These are phyloP conservation scores for Tetracladium marchalianum DNA, from an alignment of 495 filamentous ascomycete species.

Conservation along the genomic window DNA sequence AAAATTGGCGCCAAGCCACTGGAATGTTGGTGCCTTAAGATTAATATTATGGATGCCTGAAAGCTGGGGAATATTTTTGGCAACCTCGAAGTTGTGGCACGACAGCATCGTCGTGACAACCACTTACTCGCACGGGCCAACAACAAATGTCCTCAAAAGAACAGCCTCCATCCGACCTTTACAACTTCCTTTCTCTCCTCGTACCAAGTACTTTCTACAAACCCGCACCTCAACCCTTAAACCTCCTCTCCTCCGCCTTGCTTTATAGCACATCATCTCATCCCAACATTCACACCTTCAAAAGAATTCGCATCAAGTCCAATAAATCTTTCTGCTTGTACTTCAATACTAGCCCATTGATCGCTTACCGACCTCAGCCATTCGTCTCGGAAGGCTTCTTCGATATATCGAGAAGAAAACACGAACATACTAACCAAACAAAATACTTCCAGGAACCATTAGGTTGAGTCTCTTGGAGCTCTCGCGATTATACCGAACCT, in stretches of 20 bases:
- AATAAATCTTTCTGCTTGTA: slow-evolving; percentile 37
- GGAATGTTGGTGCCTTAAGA: too few species aligned
- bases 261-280: slow-evolving; percentile 11
- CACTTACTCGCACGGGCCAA: not conserved
- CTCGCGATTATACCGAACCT: slow-evolving; percentile 37
- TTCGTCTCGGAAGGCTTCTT: slow-evolving; percentile 25
- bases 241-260: slow-evolving; percentile 2
- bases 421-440: slow-evolving; percentile 40
- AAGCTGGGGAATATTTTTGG: not conserved
- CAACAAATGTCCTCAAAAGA: slow-evolving; percentile 5
- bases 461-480: slow-evolving; percentile 55
- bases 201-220: slow-evolving; percentile 16
- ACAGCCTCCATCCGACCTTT: not conserved
- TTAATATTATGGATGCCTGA: too few species aligned
- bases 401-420: slow-evolving; percentile 38
- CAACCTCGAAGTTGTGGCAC: not conserved
- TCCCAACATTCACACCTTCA: slow-evolving; percentile 31
- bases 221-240: slow-evolving; percentile 20
- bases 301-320: slow-evolving; percentile 25
- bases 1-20: too few species aligned
- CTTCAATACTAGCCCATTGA: slow-evolving; percentile 18
- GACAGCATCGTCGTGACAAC: slow-evolving; percentile 4
- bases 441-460: slow-evolving; percentile 49
- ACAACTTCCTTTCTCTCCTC: slow-evolving; percentile 13
- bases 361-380: slow-evolving; percentile 17